These are phyloP conservation scores for Bruguiera sexangula DNA, from an alignment of 345 rosid species.

Conservation along the genomic window DNA sequence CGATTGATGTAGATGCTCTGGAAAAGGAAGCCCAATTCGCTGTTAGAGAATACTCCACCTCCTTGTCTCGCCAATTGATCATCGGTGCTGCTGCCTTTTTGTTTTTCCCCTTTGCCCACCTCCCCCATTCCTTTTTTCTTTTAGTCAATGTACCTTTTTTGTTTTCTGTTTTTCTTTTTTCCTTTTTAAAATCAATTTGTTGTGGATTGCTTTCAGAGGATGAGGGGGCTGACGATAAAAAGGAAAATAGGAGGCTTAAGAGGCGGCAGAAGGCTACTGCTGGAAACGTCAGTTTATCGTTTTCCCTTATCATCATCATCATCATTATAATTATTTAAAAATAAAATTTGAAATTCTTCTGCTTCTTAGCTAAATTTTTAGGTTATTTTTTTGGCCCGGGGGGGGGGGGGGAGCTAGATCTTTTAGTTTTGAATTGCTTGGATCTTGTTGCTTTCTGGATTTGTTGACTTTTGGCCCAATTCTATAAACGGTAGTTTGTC, in stretches of 20 bases:
- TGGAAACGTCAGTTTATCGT: conserved; percentile 35
- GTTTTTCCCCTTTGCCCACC: neutral
- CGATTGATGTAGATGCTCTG: conserved; percentile 52
- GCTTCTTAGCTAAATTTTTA: too few relatives aligned
- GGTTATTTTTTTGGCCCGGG: too few relatives aligned
- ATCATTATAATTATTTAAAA: neutral
- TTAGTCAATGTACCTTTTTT: neutral
- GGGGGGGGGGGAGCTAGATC: too few relatives aligned
- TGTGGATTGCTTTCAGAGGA: conserved; percentile 46
- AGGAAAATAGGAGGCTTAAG: conserved; percentile 53
- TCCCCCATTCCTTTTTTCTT: too few relatives aligned
- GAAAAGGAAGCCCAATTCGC: conserved; percentile 71
- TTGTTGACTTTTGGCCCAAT: too few relatives aligned
- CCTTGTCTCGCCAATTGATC: conserved; percentile 59
- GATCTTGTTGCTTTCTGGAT: too few relatives aligned
- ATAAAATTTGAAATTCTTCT: neutral
- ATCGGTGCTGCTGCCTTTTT: conserved; percentile 36
- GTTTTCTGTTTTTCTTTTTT: neutral
- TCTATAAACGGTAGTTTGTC: too few relatives aligned
- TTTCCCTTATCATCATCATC: neutral
- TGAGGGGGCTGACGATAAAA: conserved; percentile 46
- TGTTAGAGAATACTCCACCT: conserved; percentile 50
- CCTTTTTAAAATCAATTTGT: neutral
- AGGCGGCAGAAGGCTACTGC: conserved; percentile 33
- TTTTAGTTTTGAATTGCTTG: too few relatives aligned